Conservation (phyloP, 768 basidiomycete genomes). For the Phaffia tasmanica region DNA sequence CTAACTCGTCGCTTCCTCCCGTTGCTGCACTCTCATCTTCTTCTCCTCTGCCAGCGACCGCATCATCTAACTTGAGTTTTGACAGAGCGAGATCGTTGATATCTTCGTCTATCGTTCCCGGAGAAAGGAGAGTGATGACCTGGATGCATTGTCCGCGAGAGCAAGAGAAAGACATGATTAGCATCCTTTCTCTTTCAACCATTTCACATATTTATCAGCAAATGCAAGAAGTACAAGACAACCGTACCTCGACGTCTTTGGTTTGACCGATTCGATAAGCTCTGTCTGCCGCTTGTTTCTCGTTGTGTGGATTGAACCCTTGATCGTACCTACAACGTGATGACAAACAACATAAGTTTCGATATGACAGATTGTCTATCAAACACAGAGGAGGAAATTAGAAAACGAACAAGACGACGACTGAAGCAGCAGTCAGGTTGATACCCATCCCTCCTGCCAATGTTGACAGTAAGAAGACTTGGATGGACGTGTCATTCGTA, state of each 20-base stretch:
- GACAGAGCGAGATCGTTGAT: constrained; percentile 81
- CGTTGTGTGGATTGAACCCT: constrained; percentile 88
- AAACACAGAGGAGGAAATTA: background rate
- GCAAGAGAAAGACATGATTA: background rate
- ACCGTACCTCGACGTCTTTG: constrained; percentile 29
- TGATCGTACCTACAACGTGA: constrained; percentile 56
- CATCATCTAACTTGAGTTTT: constrained; percentile 83
- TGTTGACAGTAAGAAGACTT: constrained; percentile 80
- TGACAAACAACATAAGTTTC: background rate
- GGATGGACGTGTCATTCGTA: constrained; percentile 72
- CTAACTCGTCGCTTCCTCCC: constrained; percentile 49
- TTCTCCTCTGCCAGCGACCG: constrained; percentile 62
- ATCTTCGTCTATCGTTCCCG: constrained; percentile 52
- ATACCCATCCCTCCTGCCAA: constrained; percentile 68
- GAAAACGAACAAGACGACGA: constrained; percentile 61
- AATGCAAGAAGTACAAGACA: background rate
- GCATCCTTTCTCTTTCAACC: background rate
- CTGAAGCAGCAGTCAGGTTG: constrained; percentile 88
- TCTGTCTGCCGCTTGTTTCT: constrained; percentile 92
- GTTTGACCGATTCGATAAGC: constrained; percentile 96
- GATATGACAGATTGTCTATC: background rate
- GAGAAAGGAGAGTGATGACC: constrained; percentile 22
- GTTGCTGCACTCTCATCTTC: constrained; percentile 43
- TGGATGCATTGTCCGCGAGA: background rate
- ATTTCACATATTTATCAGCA: background rate